Percentiles rank a stretch among this genome's conserved stretches.
Evolutionary conservation across 1,284 basidiomycete genomes (phyloP).

Genomic region (Rhizoctonia solani): DNA sequence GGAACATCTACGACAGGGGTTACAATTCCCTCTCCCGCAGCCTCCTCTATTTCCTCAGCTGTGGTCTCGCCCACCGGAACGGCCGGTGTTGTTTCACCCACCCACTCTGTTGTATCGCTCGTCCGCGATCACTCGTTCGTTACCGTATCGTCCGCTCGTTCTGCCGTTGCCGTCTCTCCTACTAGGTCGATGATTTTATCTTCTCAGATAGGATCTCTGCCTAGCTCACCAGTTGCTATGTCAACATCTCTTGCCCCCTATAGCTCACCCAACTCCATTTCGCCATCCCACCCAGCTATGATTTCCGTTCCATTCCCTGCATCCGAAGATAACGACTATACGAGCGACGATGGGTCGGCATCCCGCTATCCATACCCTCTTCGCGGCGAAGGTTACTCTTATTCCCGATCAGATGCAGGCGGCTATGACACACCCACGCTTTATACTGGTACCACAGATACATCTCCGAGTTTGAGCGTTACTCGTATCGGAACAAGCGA

Average conservation of each 20-base stretch:
- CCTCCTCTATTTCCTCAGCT: background rate
- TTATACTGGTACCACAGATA: slow-evolving; percentile 26
- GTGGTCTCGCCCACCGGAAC: background rate
- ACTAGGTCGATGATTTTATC: background rate
- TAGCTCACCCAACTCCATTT: background rate
- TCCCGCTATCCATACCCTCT: slow-evolving; percentile 4
- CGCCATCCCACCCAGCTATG: background rate
- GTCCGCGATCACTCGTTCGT: background rate
- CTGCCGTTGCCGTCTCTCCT: slow-evolving; percentile 13
- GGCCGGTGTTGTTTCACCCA: background rate
- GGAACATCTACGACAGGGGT: background rate
- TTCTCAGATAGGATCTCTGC: slow-evolving; percentile 16
- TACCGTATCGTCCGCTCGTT: slow-evolving; percentile 11
- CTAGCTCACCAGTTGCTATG: slow-evolving; percentile 17
- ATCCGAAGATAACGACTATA: background rate
- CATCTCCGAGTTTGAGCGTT: slow-evolving; percentile 17
- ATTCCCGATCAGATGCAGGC: background rate
- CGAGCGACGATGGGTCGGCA: slow-evolving; percentile 13
- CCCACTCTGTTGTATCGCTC: background rate
- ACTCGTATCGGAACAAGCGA: slow-evolving; percentile 13
- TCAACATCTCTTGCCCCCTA: background rate
- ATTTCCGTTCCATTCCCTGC: slow-evolving; percentile 14
- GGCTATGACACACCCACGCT: slow-evolving; percentile 25
- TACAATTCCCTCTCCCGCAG: background rate
- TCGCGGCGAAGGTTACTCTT: background rate